Percentiles rank a stretch among this genome's conserved stretches.
These are phyloP conservation scores for Raffaelea albimanens DNA, from an alignment of 2,329 filamentous ascomycete genomes.

Conservation along the genomic window DNA sequence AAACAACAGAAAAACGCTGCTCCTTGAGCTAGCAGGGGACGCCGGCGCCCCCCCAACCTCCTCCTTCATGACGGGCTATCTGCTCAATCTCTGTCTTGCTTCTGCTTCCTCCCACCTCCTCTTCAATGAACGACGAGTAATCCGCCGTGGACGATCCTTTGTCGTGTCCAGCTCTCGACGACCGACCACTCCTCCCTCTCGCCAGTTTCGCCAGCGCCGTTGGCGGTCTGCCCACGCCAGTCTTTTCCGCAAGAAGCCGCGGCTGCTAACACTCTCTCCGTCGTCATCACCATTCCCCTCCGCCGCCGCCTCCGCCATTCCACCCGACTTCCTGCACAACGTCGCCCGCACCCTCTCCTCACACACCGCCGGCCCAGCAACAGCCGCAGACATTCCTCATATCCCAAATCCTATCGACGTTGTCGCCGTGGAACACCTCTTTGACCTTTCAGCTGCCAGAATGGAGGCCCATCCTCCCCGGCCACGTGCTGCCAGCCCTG, in stretches of 20 bases:
- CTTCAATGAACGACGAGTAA: constrained; percentile 33
- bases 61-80: constrained; percentile 36
- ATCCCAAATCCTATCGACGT: constrained; percentile 10
- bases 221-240: constrained; percentile 24
- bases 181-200: constrained; percentile 23
- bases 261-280: constrained; percentile 7
- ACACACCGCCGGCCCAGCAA: neutral
- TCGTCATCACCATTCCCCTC: neutral
- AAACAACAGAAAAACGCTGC: neutral
- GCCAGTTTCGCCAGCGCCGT: constrained; percentile 22
- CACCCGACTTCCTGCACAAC: neutral
- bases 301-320: neutral
- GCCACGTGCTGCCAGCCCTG: constrained; percentile 4
- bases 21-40: neutral
- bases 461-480: constrained; percentile 10
- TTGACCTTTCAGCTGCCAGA: constrained; percentile 1
- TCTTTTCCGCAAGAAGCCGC: constrained; percentile 27
- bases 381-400: neutral
- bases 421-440: constrained; percentile 12
- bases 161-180: constrained; percentile 29
- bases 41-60: neutral
- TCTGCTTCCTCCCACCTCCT: constrained; percentile 35
- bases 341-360: neutral
- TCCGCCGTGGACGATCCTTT: constrained; percentile 30
- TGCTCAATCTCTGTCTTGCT: constrained; percentile 36